Base-by-base conservation (phyloP, 164 flowering plant genomes). In the Annona squamosa region DNA sequence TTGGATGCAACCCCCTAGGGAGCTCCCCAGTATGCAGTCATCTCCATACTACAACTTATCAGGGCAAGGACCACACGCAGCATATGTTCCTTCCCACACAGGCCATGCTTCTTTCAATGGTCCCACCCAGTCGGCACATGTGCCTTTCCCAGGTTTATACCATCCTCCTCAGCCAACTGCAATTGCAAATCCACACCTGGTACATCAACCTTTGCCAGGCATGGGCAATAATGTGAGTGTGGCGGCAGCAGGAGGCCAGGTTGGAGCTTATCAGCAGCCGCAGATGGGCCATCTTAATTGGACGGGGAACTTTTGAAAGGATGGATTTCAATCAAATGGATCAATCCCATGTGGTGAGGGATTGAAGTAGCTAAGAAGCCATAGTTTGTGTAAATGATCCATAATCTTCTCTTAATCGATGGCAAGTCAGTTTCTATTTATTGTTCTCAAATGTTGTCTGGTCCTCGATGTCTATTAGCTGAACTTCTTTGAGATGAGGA, bases 1-100 rank as follows among this genome's bases (percentile, higher is more conserved):
- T 4, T 91, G 99, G 99, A 81, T 95, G 68, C 94, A 88, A 81
- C 91, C 87, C 72, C 88, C 91, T 3, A 85, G 98, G 80, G 99
- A 91, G 44, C 69, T 84, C 56, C 82, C 89, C 2, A 84, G 89
- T 12, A 1, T 92, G 85, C 99, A 91, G 63, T 86, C 97, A 1
- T 76, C 86, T 45, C 87, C 90, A 65, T 95, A 88, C 77, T 95
- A 89, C 82, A 91, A 88, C 76, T 77, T 95, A 83, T 78, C 90
- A 17, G 92, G 89, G 65, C 97, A 91, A 79, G 59, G 13, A 6
- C 92, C 92, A 44, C 98, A 89, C 79, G 86, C 86, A 19, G 88
- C 91, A 52, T 95, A 90, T 79, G 17, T 95, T 84, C 91, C 90
- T 44, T 87, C 94, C 42, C 99, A 90, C 76, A 81, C 87, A 0